A percentile compares a stretch with the other conserved stretches of the same genome.
Evolutionary conservation across 139 green algal genomes (phyloP).

Genomic region (Chlorella sp.): DNA sequence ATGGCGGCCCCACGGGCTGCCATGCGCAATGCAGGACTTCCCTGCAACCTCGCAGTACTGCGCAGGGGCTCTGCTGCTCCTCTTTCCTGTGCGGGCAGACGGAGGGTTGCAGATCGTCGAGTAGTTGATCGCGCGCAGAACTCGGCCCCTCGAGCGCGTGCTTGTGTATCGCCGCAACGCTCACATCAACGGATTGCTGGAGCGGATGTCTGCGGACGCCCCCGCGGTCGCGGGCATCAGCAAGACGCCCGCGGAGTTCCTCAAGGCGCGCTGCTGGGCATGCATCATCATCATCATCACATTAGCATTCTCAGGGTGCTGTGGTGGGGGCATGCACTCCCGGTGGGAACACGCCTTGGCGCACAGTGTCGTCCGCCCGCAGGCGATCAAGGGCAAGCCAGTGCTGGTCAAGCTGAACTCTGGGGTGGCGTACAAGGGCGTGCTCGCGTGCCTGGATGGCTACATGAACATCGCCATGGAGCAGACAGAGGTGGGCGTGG

Average conservation of each 20-base stretch:
- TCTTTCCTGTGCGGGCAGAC: too few relatives aligned
- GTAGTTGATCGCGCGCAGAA: too few relatives aligned
- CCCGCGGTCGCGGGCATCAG: slow-evolving; percentile 1
- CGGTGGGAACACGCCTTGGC: too few relatives aligned
- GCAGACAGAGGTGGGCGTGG: slow-evolving; percentile 90
- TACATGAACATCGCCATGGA: slow-evolving; percentile 99
- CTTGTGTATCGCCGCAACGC: too few relatives aligned
- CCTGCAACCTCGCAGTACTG: too few relatives aligned
- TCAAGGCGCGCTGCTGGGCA: slow-evolving; percentile 36
- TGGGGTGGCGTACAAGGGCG: slow-evolving; percentile 92
- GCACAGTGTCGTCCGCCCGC: slow-evolving; percentile 22
- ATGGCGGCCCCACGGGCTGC: too few relatives aligned
- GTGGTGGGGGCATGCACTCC: neutral
- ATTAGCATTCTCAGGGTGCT: neutral
- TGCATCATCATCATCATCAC: neutral
- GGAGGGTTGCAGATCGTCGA: too few relatives aligned
- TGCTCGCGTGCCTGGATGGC: slow-evolving; percentile 95
- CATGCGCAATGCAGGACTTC: too few relatives aligned
- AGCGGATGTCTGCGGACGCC: too few relatives aligned
- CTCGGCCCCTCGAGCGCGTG: too few relatives aligned
- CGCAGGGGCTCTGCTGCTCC: too few relatives aligned
- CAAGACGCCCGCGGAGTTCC: slow-evolving; percentile 70
- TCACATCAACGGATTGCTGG: too few relatives aligned
- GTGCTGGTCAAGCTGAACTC: slow-evolving; percentile 98
- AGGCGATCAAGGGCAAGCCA: slow-evolving; percentile 89